phyloP scores from a whole-genome alignment of 1,284 basidiomycete species.

The Mycosarcoma maydis region DNA sequence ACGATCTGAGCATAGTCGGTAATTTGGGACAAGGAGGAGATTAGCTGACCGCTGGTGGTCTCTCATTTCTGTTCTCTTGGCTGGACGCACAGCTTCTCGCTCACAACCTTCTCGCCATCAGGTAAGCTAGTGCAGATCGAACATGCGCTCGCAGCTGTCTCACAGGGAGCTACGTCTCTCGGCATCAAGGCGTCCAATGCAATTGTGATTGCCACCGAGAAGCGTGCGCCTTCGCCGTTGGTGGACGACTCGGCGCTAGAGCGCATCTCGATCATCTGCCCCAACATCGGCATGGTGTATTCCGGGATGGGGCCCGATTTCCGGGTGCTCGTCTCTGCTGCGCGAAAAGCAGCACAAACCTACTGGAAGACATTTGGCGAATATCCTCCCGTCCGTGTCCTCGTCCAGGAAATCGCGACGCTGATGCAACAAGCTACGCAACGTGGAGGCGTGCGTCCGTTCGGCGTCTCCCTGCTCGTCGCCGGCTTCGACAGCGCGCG shows the following conservation, averaged over 20 bases:
- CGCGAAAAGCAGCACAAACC: constrained; percentile 95
- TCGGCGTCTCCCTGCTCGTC: constrained; percentile 93
- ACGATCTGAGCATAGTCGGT: too few species aligned
- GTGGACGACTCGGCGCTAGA: constrained; percentile 98
- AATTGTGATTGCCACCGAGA: constrained; percentile 98
- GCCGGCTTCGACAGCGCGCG: constrained; percentile 93
- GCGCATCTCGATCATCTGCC: constrained; percentile 92
- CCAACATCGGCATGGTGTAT: constrained; percentile 99
- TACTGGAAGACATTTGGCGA: constrained; percentile 99
- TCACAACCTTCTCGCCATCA: constrained; percentile 98
- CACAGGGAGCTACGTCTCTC: constrained; percentile 86
- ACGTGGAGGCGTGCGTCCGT: constrained; percentile 96
- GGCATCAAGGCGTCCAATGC: constrained; percentile 99
- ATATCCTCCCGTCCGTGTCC: constrained; percentile 95
- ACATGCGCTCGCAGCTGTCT: constrained; percentile 94
- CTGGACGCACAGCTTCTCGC: constrained; percentile 79
- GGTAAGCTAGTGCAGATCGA: constrained; percentile 91
- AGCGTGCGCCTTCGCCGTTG: constrained; percentile 95
- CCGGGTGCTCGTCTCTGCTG: constrained; percentile 88
- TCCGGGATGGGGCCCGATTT: constrained; percentile 98
- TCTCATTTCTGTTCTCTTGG: not conserved
- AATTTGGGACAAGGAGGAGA: too few species aligned
- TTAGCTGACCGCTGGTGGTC: too few species aligned
- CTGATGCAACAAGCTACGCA: constrained; percentile 99
- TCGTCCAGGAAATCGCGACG: constrained; percentile 96